These are phyloP conservation scores for Mucor circinelloides DNA, from an alignment of 371 early-diverging fungal species.

Conservation along the genomic window DNA sequence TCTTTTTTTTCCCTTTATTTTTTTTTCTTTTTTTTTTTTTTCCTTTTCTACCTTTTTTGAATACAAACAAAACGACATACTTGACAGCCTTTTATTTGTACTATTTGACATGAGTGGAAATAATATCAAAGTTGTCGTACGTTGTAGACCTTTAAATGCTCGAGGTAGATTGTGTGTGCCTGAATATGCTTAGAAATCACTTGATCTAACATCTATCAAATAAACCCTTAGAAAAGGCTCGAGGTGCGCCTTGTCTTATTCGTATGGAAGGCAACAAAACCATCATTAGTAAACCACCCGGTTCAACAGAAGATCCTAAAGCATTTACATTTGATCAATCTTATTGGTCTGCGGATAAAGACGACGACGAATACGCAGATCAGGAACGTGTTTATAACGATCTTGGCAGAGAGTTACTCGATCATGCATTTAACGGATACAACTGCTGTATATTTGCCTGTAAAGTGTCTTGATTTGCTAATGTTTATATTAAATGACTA, in stretches of 20 bases:
- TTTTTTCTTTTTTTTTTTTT: constrained; percentile 7
- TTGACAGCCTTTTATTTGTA: not conserved
- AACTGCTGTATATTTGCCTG: constrained; percentile 88
- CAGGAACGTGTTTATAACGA: constrained; percentile 81
- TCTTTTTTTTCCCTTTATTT: not conserved
- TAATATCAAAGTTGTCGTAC: constrained; percentile 28
- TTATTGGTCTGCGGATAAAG: constrained; percentile 76
- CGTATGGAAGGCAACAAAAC: constrained; percentile 69
- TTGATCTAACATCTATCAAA: not conserved
- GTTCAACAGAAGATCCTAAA: constrained; percentile 36
- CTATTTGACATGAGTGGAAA: constrained; percentile 17
- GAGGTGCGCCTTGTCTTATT: constrained; percentile 58
- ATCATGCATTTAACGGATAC: constrained; percentile 86
- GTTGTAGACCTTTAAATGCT: constrained; percentile 28
- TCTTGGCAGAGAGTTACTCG: constrained; percentile 72
- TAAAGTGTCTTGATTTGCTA: constrained; percentile 30
- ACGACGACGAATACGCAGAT: constrained; percentile 64
- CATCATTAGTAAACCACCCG: constrained; percentile 54
- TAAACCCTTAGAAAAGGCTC: constrained; percentile 51
- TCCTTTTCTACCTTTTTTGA: not conserved
- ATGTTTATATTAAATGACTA: not conserved
- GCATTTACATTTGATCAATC: constrained; percentile 82
- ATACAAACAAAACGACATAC: not conserved
- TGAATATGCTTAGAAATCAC: not conserved
- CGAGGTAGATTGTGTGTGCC: constrained; percentile 16